A percentile compares a stretch with the other conserved stretches of the same genome.
These are phyloP conservation scores for Gautieria morchelliformis DNA, from an alignment of 768 basidiomycete species.

Conservation along the genomic window DNA sequence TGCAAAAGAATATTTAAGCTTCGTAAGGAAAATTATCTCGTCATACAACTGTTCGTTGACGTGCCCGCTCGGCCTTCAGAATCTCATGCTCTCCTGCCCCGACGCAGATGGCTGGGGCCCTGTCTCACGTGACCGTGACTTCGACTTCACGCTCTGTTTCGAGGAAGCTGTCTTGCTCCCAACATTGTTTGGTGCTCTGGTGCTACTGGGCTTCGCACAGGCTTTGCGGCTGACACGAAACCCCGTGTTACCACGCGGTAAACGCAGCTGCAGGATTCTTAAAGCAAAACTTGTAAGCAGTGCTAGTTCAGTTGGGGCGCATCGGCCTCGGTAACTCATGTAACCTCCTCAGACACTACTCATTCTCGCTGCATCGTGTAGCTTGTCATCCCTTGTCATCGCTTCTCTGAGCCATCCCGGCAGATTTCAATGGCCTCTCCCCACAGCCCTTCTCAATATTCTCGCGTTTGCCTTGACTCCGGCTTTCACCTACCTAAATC, in stretches of 20 bases:
- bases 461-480: constrained; percentile 39
- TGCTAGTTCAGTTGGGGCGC: not conserved
- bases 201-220: constrained; percentile 33
- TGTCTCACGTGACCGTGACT: constrained; percentile 47
- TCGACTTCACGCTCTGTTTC: constrained; percentile 76
- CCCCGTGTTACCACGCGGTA: not conserved
- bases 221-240: constrained; percentile 20
- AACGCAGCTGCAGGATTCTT: constrained; percentile 39
- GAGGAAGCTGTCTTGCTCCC: constrained; percentile 66
- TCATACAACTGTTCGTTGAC: not conserved
- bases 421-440: constrained; percentile 32
- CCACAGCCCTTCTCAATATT: constrained; percentile 50
- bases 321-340: not conserved
- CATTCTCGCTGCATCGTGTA: constrained; percentile 34
- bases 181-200: constrained; percentile 34
- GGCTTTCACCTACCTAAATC: constrained; percentile 54
- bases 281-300: constrained; percentile 57
- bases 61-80: not conserved
- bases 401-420: constrained; percentile 24
- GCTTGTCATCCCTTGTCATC: constrained; percentile 34
- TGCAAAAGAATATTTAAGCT: no score
- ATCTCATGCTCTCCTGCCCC: not conserved
- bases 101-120: constrained; percentile 52
- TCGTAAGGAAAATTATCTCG: not conserved
- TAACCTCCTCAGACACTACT: constrained; percentile 36